Evolutionary conservation across 2,329 filamentous ascomycete genomes (phyloP), one percentile per base, ranked within the genome.

Genomic region (Sphaerulina vaccinii): DNA sequence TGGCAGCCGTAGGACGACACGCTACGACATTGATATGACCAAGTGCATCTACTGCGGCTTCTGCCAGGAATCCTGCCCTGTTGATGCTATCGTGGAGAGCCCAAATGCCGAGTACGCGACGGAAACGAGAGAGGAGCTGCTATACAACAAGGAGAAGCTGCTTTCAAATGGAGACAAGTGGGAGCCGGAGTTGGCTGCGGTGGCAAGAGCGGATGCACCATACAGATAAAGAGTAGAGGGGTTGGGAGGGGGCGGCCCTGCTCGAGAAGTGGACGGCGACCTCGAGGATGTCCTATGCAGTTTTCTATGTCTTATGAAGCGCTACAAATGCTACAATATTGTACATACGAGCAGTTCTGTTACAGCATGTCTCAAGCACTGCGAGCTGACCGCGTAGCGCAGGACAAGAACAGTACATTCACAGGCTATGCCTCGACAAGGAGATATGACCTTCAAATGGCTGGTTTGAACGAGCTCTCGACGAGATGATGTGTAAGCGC

Each of bases 21-120:
- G 92, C 71, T 99, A 99, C 77, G 93, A 99, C 72, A 96, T 99
- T 70, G 93, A 99, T 76, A 99, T 99, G 93, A 97, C 93, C 68
- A 99, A 99, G 82, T 99, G 93, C 79, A 99, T 99, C 75, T 99
- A 97, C 84, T 97, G 93, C 73, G 93, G 93, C 45, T 95, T 95
- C 78, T 97, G 93, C 83, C 92, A 96, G 79, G 93, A 99, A 79
- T 95, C 89, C 61, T 99, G 93, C 77, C 93, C 93, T 38, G 93
- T 99, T 49, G 93, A 99, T 75, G 93, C 93, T 54, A 99, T 89
- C 72, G 86, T 89, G 53, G 86, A 88, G 71, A 81, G 80, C 24
- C 84, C 85, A 48, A 88, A 88, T 64, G 84, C 84, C 43, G 85
- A 88, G 72, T 88, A 88, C 63, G 84, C 85, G 37, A 88, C 84